phyloP scores from a whole-genome alignment of 2,329 filamentous ascomycete species.

The Stachybotrys elegans region DNA sequence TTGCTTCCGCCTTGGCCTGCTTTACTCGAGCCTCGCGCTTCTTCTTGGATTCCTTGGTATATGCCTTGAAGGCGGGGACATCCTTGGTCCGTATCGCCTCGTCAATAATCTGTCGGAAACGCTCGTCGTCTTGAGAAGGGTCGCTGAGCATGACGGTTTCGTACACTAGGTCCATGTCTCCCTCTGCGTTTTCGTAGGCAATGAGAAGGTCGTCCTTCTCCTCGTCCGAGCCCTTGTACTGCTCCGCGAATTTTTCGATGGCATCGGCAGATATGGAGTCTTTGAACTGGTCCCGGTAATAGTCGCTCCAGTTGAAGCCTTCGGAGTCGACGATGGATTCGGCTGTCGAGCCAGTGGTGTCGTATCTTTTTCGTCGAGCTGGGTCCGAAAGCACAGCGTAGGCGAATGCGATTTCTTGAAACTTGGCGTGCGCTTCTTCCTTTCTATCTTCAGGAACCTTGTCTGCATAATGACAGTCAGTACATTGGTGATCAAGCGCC shows the following conservation, averaged over 20 bases:
- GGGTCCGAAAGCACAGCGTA: constrained; percentile 89
- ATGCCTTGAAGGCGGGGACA: constrained; percentile 62
- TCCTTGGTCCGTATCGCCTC: constrained; percentile 67
- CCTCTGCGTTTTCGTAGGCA: constrained; percentile 68
- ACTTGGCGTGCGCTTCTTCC: constrained; percentile 68
- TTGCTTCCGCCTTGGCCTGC: constrained; percentile 60
- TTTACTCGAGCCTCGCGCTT: constrained; percentile 55
- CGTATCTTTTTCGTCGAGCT: constrained; percentile 76
- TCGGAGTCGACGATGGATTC: constrained; percentile 73
- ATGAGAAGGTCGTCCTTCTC: constrained; percentile 73
- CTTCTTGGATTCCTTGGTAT: constrained; percentile 67
- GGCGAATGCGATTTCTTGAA: constrained; percentile 89
- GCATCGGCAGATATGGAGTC: constrained; percentile 69
- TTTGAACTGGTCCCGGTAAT: constrained; percentile 79
- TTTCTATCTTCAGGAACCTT: constrained; percentile 68
- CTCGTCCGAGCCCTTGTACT: constrained; percentile 83
- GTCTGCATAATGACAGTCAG: constrained; percentile 46
- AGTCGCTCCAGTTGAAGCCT: constrained; percentile 86
- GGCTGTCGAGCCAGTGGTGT: constrained; percentile 81
- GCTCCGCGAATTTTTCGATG: constrained; percentile 68
- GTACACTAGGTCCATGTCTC: constrained; percentile 74
- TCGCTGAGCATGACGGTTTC: constrained; percentile 82
- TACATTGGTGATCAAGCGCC: background rate
- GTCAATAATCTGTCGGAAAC: constrained; percentile 78
- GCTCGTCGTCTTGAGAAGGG: constrained; percentile 75